A percentile compares a stretch with the other conserved stretches of the same genome.
These are phyloP conservation scores for Candolleomyces aberdarensis DNA, from an alignment of 768 basidiomycete species.

Conservation along the genomic window DNA sequence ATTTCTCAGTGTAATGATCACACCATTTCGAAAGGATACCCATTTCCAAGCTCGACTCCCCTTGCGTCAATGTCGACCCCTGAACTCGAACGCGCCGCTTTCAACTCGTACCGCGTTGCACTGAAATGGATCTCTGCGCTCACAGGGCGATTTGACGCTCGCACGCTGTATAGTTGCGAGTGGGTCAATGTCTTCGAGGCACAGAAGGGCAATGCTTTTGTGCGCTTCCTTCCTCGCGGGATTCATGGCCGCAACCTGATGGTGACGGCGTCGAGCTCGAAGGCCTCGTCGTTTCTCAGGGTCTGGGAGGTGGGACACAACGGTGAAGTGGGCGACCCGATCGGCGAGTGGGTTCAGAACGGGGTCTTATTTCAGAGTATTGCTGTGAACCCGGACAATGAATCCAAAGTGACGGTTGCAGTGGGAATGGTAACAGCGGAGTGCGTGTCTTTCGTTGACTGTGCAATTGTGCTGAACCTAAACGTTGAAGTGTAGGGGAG, in stretches of 20 bases:
- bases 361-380: conserved; percentile 52
- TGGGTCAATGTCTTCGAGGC: conserved; percentile 28
- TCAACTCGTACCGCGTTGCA: conserved; percentile 44
- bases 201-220: conserved; percentile 38
- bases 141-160: conserved; percentile 4
- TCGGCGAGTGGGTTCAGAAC: conserved; percentile 52
- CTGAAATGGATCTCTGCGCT: conserved; percentile 38
- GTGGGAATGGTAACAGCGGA: conserved; percentile 32
- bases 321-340: conserved; percentile 19
- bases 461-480: too few relatives aligned
- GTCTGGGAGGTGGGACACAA: conserved; percentile 43
- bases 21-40: conserved; percentile 44
- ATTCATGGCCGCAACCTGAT: conserved; percentile 42
- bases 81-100: conserved; percentile 45
- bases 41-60: conserved; percentile 39
- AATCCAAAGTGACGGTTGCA: conserved; percentile 47
- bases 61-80: conserved; percentile 32
- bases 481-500: too few relatives aligned
- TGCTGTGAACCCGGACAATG: conserved; percentile 43
- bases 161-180: conserved; percentile 11
- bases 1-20: conserved; percentile 42
- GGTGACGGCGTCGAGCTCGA: conserved; percentile 47
- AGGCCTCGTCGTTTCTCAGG: conserved; percentile 57
- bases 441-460: too few relatives aligned
- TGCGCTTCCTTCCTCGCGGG: conserved; percentile 36